A percentile compares a stretch with the other conserved stretches of the same genome.
These are phyloP conservation scores for Flammula alnicola DNA, from an alignment of 1,284 basidiomycete genomes.

Conservation along the genomic window DNA sequence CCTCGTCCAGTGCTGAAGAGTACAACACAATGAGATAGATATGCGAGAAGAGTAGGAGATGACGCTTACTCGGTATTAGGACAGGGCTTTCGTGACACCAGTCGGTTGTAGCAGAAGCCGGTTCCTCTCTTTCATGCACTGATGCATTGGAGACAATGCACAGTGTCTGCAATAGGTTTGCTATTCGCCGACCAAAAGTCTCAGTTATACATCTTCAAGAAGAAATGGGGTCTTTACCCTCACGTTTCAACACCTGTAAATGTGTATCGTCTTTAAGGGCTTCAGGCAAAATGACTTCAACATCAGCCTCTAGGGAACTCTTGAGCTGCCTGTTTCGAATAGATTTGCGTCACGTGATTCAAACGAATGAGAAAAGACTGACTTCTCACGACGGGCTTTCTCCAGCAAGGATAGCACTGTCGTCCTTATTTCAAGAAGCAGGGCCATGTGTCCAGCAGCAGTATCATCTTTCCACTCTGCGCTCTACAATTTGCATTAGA, in stretches of 20 bases:
- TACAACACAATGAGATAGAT: neutral
- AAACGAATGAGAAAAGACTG: conserved; percentile 26
- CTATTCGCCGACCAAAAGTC: conserved; percentile 38
- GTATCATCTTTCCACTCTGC: conserved; percentile 57
- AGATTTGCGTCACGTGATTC: neutral
- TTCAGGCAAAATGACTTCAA: conserved; percentile 54
- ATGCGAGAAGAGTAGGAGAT: neutral
- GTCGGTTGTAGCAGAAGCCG: conserved; percentile 32
- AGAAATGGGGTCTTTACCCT: conserved; percentile 44
- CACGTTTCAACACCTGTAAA: conserved; percentile 47
- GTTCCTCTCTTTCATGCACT: conserved; percentile 26
- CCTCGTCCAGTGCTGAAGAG: neutral
- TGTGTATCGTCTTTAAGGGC: conserved; percentile 27
- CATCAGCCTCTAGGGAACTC: conserved; percentile 74
- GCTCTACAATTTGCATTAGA: conserved; percentile 36
- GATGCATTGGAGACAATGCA: conserved; percentile 79
- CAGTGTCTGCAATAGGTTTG: conserved; percentile 65
- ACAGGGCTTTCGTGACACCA: conserved; percentile 56
- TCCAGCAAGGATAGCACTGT: conserved; percentile 69
- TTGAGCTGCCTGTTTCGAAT: conserved; percentile 57
- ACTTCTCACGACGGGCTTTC: conserved; percentile 73
- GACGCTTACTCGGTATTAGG: conserved; percentile 45
- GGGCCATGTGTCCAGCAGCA: conserved; percentile 62
- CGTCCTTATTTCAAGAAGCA: conserved; percentile 58
- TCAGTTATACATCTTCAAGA: neutral